Base-by-base conservation (phyloP, 1,139 yeast species). In the Candida smagusa region DNA sequence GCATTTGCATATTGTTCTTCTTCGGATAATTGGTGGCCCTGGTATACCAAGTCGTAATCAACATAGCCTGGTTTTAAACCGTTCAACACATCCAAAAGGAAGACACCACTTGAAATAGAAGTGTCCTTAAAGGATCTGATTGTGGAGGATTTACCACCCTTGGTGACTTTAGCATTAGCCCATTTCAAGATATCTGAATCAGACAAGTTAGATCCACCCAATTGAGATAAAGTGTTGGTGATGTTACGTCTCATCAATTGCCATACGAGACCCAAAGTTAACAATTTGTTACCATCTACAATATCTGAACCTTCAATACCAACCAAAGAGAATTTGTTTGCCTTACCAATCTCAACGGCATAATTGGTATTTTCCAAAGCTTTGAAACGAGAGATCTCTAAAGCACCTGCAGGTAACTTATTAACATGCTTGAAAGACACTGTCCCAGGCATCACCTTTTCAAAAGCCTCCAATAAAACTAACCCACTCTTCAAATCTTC, bases 231-330 rank as follows among this genome's bases (percentile, higher is more conserved):
- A 1, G 98, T 92, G 48, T 81, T 77, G 43, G 83, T 83, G 52
- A 92, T 92, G 63, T 92, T 92, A 61, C 95, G 82, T 63, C 98
- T 83, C 99, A 92, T 92, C 55, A 92, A 76, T 70, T 92, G 99
- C 99, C 99, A 92, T 28, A 92, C 97, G 44, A 92, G 77, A n/a
- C 95, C 98, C 52, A 94, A 74, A 0, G 96, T 88, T 50, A 94
- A 75, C 38, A 94, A 74, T 58, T 85, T 87, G 57, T 84, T 84
- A 49, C 97, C 97, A 61, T 92, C 98, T 33, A 88, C 86, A 49
- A 92, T 92, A 64, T 92, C 98, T 6, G 96, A 88, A 36, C 99
- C 99, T 62, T 92, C 98, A 48, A 92, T 94, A 49, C 98, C 98
- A 35, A 92, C 99, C 40, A 92, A 74, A 1, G 97, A 89, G 62